Evolutionary conservation across 192 early-diverging fungal genomes (phyloP).

Genomic region (Backusella macrospora): DNA sequence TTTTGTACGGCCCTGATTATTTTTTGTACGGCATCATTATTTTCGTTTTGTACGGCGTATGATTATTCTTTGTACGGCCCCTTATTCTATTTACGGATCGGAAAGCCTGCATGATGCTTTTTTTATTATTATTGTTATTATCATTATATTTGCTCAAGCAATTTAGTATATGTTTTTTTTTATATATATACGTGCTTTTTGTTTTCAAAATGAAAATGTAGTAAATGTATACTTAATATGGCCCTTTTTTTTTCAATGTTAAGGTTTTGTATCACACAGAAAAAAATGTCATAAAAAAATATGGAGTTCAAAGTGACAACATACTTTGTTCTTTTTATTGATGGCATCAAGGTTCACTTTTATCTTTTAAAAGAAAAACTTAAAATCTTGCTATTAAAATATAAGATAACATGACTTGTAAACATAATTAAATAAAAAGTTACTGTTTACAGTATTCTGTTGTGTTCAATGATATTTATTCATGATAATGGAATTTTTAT

Average conservation of each 20-base stretch:
- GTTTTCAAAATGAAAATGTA: not conserved
- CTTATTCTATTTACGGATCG: not conserved
- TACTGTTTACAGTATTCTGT: too few relatives aligned
- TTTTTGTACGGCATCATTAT: slow-evolving; percentile 3
- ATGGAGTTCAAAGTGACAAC: not conserved
- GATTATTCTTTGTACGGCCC: slow-evolving; percentile 7
- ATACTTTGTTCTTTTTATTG: slow-evolving; percentile 3
- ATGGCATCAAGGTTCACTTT: too few relatives aligned
- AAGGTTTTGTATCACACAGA: not conserved
- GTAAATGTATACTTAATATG: slow-evolving; percentile 1
- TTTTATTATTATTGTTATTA: not conserved
- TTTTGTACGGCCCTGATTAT: not conserved
- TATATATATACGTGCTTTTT: not conserved
- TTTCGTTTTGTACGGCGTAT: slow-evolving; percentile 8
- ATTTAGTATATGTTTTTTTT: not conserved
- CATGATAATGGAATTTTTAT: too few relatives aligned
- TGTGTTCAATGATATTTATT: too few relatives aligned
- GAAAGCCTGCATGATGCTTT: not conserved
- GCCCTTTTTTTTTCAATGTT: not conserved
- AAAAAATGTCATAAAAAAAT: not conserved
- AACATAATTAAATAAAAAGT: too few relatives aligned
- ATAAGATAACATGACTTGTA: too few relatives aligned
- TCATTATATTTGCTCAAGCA: not conserved
- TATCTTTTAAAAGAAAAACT: not conserved
- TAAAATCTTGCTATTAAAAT: not conserved